A percentile compares a stretch with the other conserved stretches of the same genome.
phyloP scores from a whole-genome alignment of 2,329 filamentous ascomycete species.

The Raffaelea ambrosiae region DNA sequence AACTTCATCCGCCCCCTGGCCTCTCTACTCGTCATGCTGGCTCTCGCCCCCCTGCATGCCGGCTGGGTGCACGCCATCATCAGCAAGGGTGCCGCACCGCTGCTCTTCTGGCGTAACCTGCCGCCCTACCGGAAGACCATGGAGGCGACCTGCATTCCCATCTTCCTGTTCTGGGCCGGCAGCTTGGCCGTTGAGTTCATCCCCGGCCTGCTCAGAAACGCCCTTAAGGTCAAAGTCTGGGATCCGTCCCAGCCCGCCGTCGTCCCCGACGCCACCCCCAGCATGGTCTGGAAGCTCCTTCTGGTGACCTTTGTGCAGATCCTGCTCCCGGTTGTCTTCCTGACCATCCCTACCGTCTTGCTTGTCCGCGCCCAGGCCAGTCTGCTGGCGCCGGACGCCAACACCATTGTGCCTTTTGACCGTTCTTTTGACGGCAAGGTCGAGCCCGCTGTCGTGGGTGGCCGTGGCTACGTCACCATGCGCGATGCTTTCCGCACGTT shows the following conservation, averaged over 20 bases:
- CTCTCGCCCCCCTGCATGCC: slow-evolving; percentile 60
- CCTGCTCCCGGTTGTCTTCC: slow-evolving; percentile 49
- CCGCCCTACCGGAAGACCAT: slow-evolving; percentile 56
- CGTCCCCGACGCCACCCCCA: slow-evolving; percentile 27
- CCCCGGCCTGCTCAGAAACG: background rate
- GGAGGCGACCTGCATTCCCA: slow-evolving; percentile 60
- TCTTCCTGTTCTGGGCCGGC: slow-evolving; percentile 53
- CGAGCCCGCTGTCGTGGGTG: slow-evolving; percentile 64
- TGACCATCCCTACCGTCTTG: slow-evolving; percentile 68
- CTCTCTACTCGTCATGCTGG: slow-evolving; percentile 46
- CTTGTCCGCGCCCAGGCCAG: slow-evolving; percentile 81
- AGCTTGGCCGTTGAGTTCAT: slow-evolving; percentile 36
- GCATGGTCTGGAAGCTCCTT: slow-evolving; percentile 36
- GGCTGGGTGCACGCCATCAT: slow-evolving; percentile 85
- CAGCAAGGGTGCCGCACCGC: slow-evolving; percentile 47
- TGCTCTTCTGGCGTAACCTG: slow-evolving; percentile 62
- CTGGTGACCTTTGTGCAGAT: slow-evolving; percentile 37
- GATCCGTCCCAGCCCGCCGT: slow-evolving; percentile 23
- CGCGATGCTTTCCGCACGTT: slow-evolving; percentile 74
- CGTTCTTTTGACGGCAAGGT: slow-evolving; percentile 73
- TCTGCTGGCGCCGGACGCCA: slow-evolving; percentile 70
- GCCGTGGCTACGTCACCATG: slow-evolving; percentile 61
- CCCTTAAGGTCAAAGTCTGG: slow-evolving; percentile 21
- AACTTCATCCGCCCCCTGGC: slow-evolving; percentile 29
- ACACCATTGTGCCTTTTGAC: slow-evolving; percentile 85